Conservation (phyloP, 2,329 filamentous ascomycete genomes). For the Sclerotinia borealis region DNA sequence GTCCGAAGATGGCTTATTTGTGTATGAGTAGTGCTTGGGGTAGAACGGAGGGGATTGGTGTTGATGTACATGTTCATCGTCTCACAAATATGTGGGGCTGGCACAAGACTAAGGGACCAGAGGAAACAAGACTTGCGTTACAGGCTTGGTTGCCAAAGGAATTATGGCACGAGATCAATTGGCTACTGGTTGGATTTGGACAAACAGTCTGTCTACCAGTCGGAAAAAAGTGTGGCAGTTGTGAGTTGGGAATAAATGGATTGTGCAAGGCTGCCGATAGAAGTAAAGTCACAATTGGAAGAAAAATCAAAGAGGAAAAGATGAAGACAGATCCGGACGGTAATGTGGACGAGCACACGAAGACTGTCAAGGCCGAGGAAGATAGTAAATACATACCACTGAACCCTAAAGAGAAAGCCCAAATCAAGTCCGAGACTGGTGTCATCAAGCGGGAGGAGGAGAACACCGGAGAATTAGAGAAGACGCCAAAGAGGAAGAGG, state of each 20-base stretch:
- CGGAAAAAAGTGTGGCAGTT: slow-evolving; percentile 70
- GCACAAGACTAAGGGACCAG: slow-evolving; percentile 58
- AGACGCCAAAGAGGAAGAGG: slow-evolving; percentile 11
- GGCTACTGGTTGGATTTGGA: slow-evolving; percentile 65
- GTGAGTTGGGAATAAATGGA: slow-evolving; percentile 68
- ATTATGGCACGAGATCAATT: slow-evolving; percentile 70
- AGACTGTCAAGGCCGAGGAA: slow-evolving; percentile 34
- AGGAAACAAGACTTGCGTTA: slow-evolving; percentile 58
- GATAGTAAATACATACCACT: slow-evolving; percentile 4
- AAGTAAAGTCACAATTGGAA: slow-evolving; percentile 54
- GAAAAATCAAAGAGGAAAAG: slow-evolving; percentile 42
- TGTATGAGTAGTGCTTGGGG: slow-evolving; percentile 66
- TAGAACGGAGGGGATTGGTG: slow-evolving; percentile 46
- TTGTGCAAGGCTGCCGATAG: slow-evolving; percentile 69
- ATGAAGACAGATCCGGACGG: slow-evolving; percentile 33
- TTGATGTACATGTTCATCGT: slow-evolving; percentile 70
- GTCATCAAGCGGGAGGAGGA: neutral
- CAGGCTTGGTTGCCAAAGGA: slow-evolving; percentile 64
- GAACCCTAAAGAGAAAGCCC: slow-evolving; percentile 5
- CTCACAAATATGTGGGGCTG: slow-evolving; percentile 73
- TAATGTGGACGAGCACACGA: slow-evolving; percentile 27
- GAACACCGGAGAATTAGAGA: slow-evolving; percentile 12
- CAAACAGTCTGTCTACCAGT: slow-evolving; percentile 66
- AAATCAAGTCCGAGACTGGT: neutral
- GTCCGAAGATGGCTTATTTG: slow-evolving; percentile 71